Conservation (phyloP, 768 basidiomycete species). For the Lentinula detonsa region DNA sequence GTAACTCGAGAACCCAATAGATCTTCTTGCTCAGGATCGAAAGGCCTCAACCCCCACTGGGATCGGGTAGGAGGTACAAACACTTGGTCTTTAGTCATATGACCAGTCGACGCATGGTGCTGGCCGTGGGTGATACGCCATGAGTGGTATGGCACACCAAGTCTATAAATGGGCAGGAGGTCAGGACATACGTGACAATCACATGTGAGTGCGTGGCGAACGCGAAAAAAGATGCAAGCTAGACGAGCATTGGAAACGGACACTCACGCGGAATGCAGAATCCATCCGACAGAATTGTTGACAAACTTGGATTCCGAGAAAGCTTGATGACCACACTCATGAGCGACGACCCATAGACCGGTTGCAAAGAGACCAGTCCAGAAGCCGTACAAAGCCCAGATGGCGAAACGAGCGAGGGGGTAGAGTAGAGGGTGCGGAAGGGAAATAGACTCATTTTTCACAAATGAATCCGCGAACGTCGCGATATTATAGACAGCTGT, state of each 20-base stretch:
- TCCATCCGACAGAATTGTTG: conserved; percentile 91
- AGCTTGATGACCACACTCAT: conserved; percentile 95
- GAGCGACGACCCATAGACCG: conserved; percentile 91
- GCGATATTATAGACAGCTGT: conserved; percentile 62
- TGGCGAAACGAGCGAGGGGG: conserved; percentile 49
- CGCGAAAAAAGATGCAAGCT: conserved; percentile 11
- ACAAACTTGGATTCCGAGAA: conserved; percentile 89
- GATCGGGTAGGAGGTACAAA: conserved; percentile 91
- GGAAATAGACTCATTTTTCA: conserved; percentile 47
- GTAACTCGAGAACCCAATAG: conserved; percentile 57
- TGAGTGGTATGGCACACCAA: conserved; percentile 94
- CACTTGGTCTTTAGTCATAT: conserved; percentile 94
- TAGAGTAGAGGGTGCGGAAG: conserved; percentile 61
- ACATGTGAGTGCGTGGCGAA: not conserved
- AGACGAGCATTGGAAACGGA: conserved; percentile 11
- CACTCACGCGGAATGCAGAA: conserved; percentile 82
- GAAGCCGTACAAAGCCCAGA: conserved; percentile 83
- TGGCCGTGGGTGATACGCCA: conserved; percentile 94
- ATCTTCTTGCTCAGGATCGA: conserved; percentile 67
- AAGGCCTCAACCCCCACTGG: conserved; percentile 53
- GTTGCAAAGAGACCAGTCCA: conserved; percentile 81
- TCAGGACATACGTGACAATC: conserved; percentile 4
- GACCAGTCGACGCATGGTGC: conserved; percentile 92
- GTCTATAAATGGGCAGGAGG: conserved; percentile 32
- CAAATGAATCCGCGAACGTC: conserved; percentile 54